phyloP scores from a whole-genome alignment of 2,329 filamentous ascomycete species.

The Alternaria longipes region DNA sequence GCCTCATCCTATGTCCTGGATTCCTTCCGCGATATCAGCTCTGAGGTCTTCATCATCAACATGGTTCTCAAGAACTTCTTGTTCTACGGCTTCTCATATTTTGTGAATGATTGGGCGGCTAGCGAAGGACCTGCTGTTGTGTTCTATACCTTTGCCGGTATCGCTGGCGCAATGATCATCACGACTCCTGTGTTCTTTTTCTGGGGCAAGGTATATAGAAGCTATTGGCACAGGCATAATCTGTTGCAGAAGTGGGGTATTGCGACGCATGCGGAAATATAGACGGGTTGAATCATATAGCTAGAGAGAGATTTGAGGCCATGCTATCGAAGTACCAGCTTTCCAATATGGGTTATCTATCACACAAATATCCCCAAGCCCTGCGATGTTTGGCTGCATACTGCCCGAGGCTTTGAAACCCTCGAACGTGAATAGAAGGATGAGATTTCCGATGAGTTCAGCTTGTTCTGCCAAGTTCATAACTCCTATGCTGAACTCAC shows the following conservation, averaged over 20 bases:
- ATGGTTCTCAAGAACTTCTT: constrained; percentile 58
- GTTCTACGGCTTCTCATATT: constrained; percentile 56
- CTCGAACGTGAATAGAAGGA: neutral
- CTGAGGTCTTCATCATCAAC: constrained; percentile 56
- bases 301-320: neutral
- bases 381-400: neutral
- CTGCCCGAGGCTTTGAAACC: neutral
- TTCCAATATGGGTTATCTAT: neutral
- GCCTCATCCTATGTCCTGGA: constrained; percentile 52
- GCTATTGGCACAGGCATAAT: constrained; percentile 47
- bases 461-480: neutral
- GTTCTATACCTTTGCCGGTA: constrained; percentile 52
- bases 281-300: neutral
- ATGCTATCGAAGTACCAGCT: neutral
- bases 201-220: constrained; percentile 48
- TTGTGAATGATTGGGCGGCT: constrained; percentile 56
- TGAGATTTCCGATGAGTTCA: neutral
- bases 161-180: constrained; percentile 31
- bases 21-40: constrained; percentile 53
- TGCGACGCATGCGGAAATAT: constrained; percentile 45
- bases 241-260: constrained; percentile 46
- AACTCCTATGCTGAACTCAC: neutral
- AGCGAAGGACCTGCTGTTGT: constrained; percentile 47
- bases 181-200: constrained; percentile 48
- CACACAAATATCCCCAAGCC: neutral